Percentiles rank a stretch among this genome's conserved stretches.
Evolutionary conservation across 2,329 filamentous ascomycete species (phyloP).

Genomic region (Alternaria sp.): DNA sequence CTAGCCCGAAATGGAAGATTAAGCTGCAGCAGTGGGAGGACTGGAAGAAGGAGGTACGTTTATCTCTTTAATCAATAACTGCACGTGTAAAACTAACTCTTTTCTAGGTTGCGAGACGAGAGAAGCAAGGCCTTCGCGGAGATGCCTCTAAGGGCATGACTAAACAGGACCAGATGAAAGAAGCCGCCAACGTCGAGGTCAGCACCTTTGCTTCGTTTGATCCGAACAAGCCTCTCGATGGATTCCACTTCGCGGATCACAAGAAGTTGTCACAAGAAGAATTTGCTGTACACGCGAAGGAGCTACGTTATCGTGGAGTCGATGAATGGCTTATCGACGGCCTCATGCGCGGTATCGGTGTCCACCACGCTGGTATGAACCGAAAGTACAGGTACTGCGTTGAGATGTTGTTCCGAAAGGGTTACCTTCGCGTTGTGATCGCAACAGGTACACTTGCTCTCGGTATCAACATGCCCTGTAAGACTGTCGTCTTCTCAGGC

Average conservation of each 20-base stretch:
- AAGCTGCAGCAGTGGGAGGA: constrained; percentile 65
- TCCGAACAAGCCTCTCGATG: constrained; percentile 66
- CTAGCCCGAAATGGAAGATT: constrained; percentile 65
- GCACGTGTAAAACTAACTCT: background rate
- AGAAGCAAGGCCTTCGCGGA: constrained; percentile 54
- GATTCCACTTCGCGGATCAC: constrained; percentile 70
- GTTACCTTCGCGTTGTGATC: constrained; percentile 72
- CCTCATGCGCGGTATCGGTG: constrained; percentile 71
- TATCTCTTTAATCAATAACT: background rate
- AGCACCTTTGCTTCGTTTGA: constrained; percentile 70
- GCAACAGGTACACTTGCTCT: constrained; percentile 78
- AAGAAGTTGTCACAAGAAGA: constrained; percentile 66
- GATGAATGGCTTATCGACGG: constrained; percentile 63
- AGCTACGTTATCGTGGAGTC: constrained; percentile 60
- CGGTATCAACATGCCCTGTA: constrained; percentile 76
- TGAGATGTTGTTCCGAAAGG: constrained; percentile 76
- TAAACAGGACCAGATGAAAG: constrained; percentile 64
- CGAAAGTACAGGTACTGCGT: constrained; percentile 75
- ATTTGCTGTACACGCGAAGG: constrained; percentile 60
- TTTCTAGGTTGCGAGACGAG: constrained; percentile 47
- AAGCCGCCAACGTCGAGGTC: constrained; percentile 61
- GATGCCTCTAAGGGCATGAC: constrained; percentile 56
- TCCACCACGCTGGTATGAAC: constrained; percentile 83
- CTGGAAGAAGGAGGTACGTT: constrained; percentile 55
- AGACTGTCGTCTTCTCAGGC: constrained; percentile 77